Conservation (phyloP, 768 basidiomycete genomes). For the Rhizopogon vulgaris region DNA sequence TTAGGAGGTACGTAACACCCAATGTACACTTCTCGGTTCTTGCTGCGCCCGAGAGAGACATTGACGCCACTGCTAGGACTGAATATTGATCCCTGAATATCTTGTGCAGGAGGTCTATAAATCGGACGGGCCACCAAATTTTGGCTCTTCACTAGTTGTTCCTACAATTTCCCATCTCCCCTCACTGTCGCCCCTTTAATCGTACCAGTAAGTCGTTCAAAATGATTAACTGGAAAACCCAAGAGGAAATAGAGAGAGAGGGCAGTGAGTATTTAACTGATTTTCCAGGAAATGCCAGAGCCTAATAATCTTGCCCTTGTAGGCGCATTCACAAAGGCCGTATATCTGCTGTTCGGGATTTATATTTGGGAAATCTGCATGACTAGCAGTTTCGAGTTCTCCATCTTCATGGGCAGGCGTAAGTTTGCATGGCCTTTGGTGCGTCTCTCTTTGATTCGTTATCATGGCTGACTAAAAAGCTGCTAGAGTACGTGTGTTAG, state of each 20-base stretch:
- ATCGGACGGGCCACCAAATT: not conserved
- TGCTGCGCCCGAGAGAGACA: not conserved
- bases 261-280: constrained; percentile 14
- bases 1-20: not conserved
- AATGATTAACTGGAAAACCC: constrained; percentile 23
- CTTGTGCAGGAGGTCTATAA: not conserved
- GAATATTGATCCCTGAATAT: not conserved
- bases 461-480: not conserved
- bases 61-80: not conserved
- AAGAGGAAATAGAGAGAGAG: constrained; percentile 13
- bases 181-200: constrained; percentile 5
- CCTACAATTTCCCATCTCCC: not conserved
- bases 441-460: constrained; percentile 20
- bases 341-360: constrained; percentile 59
- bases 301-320: constrained; percentile 2
- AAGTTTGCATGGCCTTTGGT: constrained; percentile 68
- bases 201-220: constrained; percentile 2
- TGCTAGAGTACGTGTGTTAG: constrained; percentile 2
- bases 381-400: constrained; percentile 65
- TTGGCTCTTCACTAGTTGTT: not conserved
- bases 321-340: constrained; percentile 56
- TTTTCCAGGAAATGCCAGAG: not conserved
- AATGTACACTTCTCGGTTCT: not conserved
- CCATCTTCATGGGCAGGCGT: constrained; percentile 50
- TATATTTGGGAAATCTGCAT: constrained; percentile 63